phyloP scores from a whole-genome alignment of 495 filamentous ascomycete genomes.

The Xylaria flabelliformis region DNA sequence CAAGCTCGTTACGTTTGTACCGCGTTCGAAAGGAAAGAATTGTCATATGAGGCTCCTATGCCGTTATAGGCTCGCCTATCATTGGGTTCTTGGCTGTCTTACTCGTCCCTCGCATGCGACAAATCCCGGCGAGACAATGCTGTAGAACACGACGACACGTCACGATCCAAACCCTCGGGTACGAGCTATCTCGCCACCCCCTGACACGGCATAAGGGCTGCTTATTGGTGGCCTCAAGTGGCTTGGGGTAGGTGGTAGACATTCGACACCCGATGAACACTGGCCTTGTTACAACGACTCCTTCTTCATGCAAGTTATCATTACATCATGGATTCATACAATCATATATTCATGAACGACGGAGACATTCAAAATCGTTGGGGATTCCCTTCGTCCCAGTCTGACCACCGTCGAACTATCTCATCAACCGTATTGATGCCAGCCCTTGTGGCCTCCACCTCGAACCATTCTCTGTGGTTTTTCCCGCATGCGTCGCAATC shows the following conservation, averaged over 20 bases:
- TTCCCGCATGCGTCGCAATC: slow-evolving; percentile 81
- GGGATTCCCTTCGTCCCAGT: slow-evolving; percentile 64
- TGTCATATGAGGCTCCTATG: not conserved
- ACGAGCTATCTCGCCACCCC: not conserved
- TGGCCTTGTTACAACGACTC: not conserved
- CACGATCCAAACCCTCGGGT: slow-evolving; percentile 3
- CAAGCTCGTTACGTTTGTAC: not conserved
- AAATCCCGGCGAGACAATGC: not conserved
- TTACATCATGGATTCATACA: slow-evolving; percentile 26
- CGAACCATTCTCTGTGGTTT: slow-evolving; percentile 96
- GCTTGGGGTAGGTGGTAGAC: not conserved
- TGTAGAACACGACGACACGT: not conserved
- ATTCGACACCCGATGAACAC: not conserved
- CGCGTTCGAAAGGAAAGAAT: not conserved
- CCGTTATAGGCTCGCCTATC: not conserved
- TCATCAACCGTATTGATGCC: slow-evolving; percentile 81
- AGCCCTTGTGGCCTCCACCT: slow-evolving; percentile 75
- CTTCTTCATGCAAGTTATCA: slow-evolving; percentile 1
- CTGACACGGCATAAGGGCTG: not conserved
- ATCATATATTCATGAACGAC: not conserved
- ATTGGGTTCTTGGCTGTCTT: not conserved
- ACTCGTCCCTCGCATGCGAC: not conserved
- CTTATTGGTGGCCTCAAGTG: not conserved
- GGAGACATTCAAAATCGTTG: slow-evolving; percentile 14
- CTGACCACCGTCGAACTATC: slow-evolving; percentile 83